Percentiles rank a stretch among this genome's conserved stretches.
Conservation (phyloP, 2,329 filamentous ascomycete genomes). For the Ophiostoma novo-ulmi region DNA sequence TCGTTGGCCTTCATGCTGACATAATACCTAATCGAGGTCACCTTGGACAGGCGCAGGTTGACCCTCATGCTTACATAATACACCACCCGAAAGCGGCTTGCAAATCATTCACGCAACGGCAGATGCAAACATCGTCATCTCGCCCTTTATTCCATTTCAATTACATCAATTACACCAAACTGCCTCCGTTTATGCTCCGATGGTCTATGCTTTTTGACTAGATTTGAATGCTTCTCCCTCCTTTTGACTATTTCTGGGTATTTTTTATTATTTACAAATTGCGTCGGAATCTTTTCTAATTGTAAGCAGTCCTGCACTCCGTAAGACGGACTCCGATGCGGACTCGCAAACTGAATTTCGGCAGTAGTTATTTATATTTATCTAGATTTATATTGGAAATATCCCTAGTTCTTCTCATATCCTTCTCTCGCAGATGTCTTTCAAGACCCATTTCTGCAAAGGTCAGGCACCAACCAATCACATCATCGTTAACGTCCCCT, state of each 20-base stretch:
- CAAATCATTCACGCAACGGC: not conserved
- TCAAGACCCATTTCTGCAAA: not conserved
- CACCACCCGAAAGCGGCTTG: not conserved
- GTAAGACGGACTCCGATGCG: conserved; percentile 11
- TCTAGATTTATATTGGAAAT: not conserved
- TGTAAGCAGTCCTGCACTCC: not conserved
- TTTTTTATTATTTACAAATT: not conserved
- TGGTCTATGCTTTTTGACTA: not conserved
- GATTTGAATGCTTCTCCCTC: not conserved
- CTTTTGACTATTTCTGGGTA: not conserved
- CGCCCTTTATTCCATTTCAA: not conserved
- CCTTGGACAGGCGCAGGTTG: not conserved
- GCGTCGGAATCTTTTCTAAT: not conserved
- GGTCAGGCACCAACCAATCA: conserved; percentile 13
- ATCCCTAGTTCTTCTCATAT: not conserved
- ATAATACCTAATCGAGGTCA: too few relatives aligned
- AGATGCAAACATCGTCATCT: conserved; percentile 3
- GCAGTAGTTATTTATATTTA: not conserved
- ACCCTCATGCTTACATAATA: not conserved
- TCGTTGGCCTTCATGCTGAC: not conserved
- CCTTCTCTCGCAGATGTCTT: not conserved
- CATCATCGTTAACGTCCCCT: not conserved
- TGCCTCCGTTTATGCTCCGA: conserved; percentile 8
- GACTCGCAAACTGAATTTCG: not conserved
- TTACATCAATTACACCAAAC: not conserved